These are phyloP conservation scores for Tricholoma sp. DNA, from an alignment of 768 basidiomycete genomes.

Conservation along the genomic window DNA sequence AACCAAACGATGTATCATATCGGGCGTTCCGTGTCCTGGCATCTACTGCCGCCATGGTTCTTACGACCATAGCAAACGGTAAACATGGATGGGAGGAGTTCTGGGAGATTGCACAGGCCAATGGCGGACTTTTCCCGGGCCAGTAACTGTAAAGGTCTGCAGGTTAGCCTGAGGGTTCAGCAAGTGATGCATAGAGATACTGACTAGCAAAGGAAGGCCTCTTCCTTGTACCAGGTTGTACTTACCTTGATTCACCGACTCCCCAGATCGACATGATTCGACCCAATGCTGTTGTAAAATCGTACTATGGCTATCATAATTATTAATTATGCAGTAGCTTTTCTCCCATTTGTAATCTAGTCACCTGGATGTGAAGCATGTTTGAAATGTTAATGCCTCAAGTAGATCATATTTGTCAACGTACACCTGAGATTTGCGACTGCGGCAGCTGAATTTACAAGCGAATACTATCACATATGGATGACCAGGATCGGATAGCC, in stretches of 20 bases:
- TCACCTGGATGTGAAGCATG: too few relatives aligned
- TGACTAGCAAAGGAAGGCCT: neutral
- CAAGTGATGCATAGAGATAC: neutral
- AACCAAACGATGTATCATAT: neutral
- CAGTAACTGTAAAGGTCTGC: constrained; percentile 2
- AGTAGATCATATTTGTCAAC: too few relatives aligned
- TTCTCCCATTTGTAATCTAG: too few relatives aligned
- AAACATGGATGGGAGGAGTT: constrained; percentile 13
- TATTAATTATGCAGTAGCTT: too few relatives aligned
- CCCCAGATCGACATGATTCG: too few relatives aligned
- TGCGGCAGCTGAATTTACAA: too few relatives aligned
- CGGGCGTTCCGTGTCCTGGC: constrained; percentile 11
- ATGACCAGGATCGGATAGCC: too few relatives aligned
- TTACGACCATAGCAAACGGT: constrained; percentile 11
- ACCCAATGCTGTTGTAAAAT: neutral
- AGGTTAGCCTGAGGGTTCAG: neutral
- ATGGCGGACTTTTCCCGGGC: constrained; percentile 15
- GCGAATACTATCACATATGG: too few relatives aligned
- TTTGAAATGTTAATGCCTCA: too few relatives aligned
- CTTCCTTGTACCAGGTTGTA: neutral
- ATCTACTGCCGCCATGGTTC: constrained; percentile 8
- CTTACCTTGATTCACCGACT: too few relatives aligned
- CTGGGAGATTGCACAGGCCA: constrained; percentile 13
- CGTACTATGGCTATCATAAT: too few relatives aligned
- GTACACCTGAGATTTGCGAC: too few relatives aligned